A percentile compares a stretch with the other conserved stretches of the same genome.
phyloP scores from a whole-genome alignment of 345 rosid genomes.

The Pistacia atlantica region DNA sequence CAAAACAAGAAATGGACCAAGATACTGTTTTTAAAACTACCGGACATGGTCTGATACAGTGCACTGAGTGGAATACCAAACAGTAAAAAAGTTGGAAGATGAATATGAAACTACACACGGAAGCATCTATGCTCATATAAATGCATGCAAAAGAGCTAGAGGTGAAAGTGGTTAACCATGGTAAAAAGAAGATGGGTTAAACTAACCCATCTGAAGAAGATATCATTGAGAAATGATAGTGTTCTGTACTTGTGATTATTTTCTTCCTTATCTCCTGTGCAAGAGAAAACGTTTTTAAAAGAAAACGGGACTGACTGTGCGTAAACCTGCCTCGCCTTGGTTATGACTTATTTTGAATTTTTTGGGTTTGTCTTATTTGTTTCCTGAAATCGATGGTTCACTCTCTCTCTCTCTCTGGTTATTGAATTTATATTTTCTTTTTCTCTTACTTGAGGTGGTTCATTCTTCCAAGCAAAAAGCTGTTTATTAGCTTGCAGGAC shows the following conservation, averaged over 20 bases:
- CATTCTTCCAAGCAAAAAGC: slow-evolving; percentile 76
- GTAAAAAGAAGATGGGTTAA: slow-evolving; percentile 19
- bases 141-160: slow-evolving; percentile 17
- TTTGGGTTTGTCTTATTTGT: slow-evolving; percentile 46
- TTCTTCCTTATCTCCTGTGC: neutral
- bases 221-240: slow-evolving; percentile 75
- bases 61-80: slow-evolving; percentile 29
- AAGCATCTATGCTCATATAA: slow-evolving; percentile 29
- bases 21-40: slow-evolving; percentile 17
- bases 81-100: slow-evolving; percentile 30
- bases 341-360: slow-evolving; percentile 38
- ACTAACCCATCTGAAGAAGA: slow-evolving; percentile 31
- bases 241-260: slow-evolving; percentile 40
- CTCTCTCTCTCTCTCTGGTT: slow-evolving; percentile 35
- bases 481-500: slow-evolving; percentile 59
- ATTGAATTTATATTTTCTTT: slow-evolving; percentile 26
- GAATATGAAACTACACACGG: slow-evolving; percentile 15
- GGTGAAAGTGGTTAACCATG: slow-evolving; percentile 23
- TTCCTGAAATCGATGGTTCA: slow-evolving; percentile 38
- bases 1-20: slow-evolving; percentile 30
- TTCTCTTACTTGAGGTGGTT: slow-evolving; percentile 49
- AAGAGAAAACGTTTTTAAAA: slow-evolving; percentile 23
- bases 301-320: slow-evolving; percentile 21
- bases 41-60: slow-evolving; percentile 30
- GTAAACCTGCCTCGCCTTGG: slow-evolving; percentile 41